A percentile compares a stretch with the other conserved stretches of the same genome.
phyloP scores from a whole-genome alignment of 1,139 yeast species.

The Torulaspora pretoriensis region DNA sequence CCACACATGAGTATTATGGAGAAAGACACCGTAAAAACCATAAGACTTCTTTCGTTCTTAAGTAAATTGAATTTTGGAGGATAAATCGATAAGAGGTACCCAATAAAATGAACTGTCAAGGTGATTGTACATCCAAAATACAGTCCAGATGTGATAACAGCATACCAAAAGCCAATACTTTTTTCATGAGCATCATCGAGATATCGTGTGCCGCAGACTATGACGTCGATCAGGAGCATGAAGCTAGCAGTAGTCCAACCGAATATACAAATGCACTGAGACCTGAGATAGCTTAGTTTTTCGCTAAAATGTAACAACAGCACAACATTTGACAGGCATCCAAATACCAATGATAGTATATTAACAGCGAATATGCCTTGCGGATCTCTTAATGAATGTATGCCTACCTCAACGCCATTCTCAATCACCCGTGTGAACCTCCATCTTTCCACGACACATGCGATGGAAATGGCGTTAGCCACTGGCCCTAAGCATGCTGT shows the following conservation, averaged over 20 bases:
- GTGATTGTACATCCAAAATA: constrained; percentile 55
- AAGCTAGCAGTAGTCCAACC: constrained; percentile 61
- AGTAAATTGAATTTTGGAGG: constrained; percentile 67
- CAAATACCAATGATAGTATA: constrained; percentile 56
- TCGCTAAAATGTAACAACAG: constrained; percentile 64
- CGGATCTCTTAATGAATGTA: constrained; percentile 38
- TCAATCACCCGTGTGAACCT: constrained; percentile 32
- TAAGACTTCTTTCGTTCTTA: constrained; percentile 62
- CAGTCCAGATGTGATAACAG: constrained; percentile 56
- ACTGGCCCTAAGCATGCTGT: constrained; percentile 78
- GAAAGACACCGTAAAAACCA: constrained; percentile 62
- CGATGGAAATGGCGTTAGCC: constrained; percentile 66
- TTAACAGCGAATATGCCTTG: constrained; percentile 51
- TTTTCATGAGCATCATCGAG: constrained; percentile 23
- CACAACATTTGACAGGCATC: constrained; percentile 61
- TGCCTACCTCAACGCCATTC: constrained; percentile 17
- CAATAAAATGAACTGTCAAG: constrained; percentile 55
- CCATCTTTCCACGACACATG: constrained; percentile 74
- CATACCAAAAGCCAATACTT: constrained; percentile 77
- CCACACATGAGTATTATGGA: constrained; percentile 71
- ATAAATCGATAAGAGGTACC: constrained; percentile 55
- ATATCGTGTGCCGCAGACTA: constrained; percentile 35
- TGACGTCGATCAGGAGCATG: constrained; percentile 48
- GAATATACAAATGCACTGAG: constrained; percentile 57
- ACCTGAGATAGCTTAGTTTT: constrained; percentile 49